Evolutionary conservation across 139 green algal species (phyloP).

Genomic region (Micractinium sp.): DNA sequence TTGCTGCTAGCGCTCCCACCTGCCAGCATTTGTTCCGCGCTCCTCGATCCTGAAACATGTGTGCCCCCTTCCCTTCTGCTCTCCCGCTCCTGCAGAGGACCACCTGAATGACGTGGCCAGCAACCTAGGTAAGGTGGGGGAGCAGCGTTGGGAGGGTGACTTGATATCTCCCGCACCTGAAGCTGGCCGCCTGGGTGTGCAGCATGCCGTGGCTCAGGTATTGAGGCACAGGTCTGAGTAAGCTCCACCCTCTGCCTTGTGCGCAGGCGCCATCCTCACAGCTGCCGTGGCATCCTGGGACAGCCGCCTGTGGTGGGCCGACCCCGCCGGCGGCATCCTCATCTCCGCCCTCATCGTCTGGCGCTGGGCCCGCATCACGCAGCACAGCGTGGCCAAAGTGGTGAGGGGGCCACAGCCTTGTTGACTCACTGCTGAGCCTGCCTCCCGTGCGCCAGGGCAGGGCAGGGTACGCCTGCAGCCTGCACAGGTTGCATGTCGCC

Average conservation of each 20-base stretch:
- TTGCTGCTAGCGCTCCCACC: too few species aligned
- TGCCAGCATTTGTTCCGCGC: too few species aligned
- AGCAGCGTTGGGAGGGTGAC: too few species aligned
- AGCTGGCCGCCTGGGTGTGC: too few species aligned
- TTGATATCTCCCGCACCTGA: too few species aligned
- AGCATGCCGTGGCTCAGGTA: too few species aligned
- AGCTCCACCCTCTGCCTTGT: too few species aligned
- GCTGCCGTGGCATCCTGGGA: slow-evolving; percentile 2
- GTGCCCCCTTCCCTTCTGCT: too few species aligned
- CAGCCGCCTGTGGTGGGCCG: slow-evolving; percentile 64
- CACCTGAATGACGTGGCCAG: slow-evolving; percentile 24
- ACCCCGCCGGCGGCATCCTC: slow-evolving; percentile 66
- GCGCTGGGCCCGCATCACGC: slow-evolving; percentile 72
- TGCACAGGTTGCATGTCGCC: background rate
- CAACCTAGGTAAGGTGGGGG: background rate
- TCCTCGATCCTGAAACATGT: too few species aligned
- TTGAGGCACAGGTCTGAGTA: too few species aligned
- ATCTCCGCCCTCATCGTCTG: slow-evolving; percentile 77
- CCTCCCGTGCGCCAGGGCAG: too few species aligned
- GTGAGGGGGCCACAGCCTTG: background rate
- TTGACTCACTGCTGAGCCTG: too few species aligned
- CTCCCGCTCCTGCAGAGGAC: slow-evolving; percentile 1
- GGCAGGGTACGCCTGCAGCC: background rate
- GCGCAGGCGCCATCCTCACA: slow-evolving; percentile 11
- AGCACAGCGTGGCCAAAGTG: slow-evolving; percentile 14